Conservation (phyloP, 2,329 filamentous ascomycete genomes). For the Amylocarpus encephaloides region DNA sequence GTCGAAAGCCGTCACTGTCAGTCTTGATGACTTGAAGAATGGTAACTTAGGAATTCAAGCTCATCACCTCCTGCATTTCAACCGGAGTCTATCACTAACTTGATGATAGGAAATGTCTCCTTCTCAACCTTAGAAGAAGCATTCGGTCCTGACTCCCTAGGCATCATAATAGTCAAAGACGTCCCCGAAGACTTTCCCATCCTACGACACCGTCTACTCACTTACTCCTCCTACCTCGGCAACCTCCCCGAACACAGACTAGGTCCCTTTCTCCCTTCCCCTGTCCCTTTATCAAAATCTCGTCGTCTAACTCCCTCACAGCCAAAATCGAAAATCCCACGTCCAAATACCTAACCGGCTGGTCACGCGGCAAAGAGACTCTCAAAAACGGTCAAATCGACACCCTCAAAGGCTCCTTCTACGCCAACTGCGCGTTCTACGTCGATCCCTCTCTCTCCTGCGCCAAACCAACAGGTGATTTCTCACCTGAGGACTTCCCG, state of each 20-base stretch:
- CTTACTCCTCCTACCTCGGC: conserved; percentile 50
- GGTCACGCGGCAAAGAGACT: conserved; percentile 77
- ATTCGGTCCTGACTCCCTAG: conserved; percentile 84
- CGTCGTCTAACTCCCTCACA: conserved; percentile 24
- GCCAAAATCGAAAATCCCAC: conserved; percentile 52
- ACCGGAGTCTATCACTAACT: conserved; percentile 10
- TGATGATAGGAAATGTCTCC: conserved; percentile 52
- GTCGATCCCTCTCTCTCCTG: conserved; percentile 56
- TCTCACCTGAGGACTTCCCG: conserved; percentile 60
- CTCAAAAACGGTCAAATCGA: conserved; percentile 73
- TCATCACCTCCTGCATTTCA: neutral
- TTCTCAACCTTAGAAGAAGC: conserved; percentile 67
- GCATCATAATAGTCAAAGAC: conserved; percentile 89
- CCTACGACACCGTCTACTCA: conserved; percentile 70
- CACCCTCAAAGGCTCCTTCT: conserved; percentile 76
- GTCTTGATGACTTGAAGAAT: conserved; percentile 52
- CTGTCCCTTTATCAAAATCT: neutral
- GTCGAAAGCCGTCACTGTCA: conserved; percentile 42
- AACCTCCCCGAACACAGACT: neutral
- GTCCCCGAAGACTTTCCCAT: conserved; percentile 65
- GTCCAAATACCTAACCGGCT: conserved; percentile 63
- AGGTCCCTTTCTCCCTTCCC: neutral
- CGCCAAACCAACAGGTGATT: conserved; percentile 52
- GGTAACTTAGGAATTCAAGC: conserved; percentile 35
- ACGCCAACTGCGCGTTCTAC: conserved; percentile 77